Evolutionary conservation across 164 flowering plant genomes (phyloP), one percentile per base, ranked within the genome.

Genomic region (Berberis thunbergii): DNA sequence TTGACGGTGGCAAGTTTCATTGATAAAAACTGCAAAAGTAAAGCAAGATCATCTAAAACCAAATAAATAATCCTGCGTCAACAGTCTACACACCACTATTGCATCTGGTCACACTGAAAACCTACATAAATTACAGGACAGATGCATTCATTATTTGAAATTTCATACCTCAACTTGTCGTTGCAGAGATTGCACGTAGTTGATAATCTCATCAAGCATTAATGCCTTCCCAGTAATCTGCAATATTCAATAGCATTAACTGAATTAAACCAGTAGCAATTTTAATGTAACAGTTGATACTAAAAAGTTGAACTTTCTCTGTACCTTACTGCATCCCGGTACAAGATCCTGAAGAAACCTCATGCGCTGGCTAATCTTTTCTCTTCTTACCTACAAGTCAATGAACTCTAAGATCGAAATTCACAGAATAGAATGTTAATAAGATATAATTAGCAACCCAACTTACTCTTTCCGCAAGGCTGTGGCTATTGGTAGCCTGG

Each of bases 181-280:
- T 74, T 94, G 99, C 61, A 94, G 78, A 5, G 99, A 91, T 64
- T 91, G 99, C 65, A 94, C 99, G 75, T 94, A 94, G 78, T 94
- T 94, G 72, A 94, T 94, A 67, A 94, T 94, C 76, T 94, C 97
- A 78, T 93, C 98, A 61, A 93, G 94, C 98, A 93, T 93, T 45
- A 88, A 87, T 0, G 98, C 98, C 73, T 90, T 93, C 50, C 98
- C 98, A 62, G 96, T 93, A 54, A 93, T 83, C 98, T 91, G 62
- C 3, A 67, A 60, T 6, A 48, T 5, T 12, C 39, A 59, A 45
- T 11, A 57, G 49, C 66, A 43, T 2, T 43, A 3, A 53, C 4
- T 8, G 11, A 58, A 43, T 10, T 1, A 65, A 56, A 39, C 39
- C 8, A 45, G 54, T 46, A 61, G 69, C 9, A 41, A 26, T 13